A percentile compares a stretch with the other conserved stretches of the same genome.
Evolutionary conservation across 352 stramenopile species (phyloP).

Genomic region (Phytophthora nicotianae): DNA sequence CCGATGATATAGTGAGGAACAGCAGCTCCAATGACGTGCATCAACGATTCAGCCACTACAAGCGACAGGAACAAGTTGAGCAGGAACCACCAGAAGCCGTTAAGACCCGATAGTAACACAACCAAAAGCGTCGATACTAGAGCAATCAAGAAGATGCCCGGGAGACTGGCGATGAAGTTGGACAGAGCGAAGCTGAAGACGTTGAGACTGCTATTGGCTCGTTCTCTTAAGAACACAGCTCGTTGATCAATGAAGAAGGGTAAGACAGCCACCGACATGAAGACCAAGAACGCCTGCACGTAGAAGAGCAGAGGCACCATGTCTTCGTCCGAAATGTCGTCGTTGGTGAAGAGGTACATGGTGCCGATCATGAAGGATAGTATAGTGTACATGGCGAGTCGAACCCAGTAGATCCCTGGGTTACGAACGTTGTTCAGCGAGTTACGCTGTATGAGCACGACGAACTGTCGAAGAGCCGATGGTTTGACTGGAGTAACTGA

Average conservation of each 20-base stretch:
- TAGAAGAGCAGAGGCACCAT: slow-evolving; percentile 78
- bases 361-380: slow-evolving; percentile 71
- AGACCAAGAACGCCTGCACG: slow-evolving; percentile 86
- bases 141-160: slow-evolving; percentile 68
- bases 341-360: slow-evolving; percentile 69
- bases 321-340: slow-evolving; percentile 44
- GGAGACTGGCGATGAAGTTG: slow-evolving; percentile 70
- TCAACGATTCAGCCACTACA: slow-evolving; percentile 75
- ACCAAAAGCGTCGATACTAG: slow-evolving; percentile 56
- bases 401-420: slow-evolving; percentile 71
- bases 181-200: slow-evolving; percentile 71
- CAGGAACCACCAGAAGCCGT: slow-evolving; percentile 62
- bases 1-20: slow-evolving; percentile 85
- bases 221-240: slow-evolving; percentile 55
- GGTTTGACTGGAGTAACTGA: slow-evolving; percentile 32
- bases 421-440: slow-evolving; percentile 67
- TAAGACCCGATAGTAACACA: slow-evolving; percentile 47
- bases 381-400: slow-evolving; percentile 69
- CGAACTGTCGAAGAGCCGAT: slow-evolving; percentile 43
- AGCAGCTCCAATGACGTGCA: slow-evolving; percentile 71
- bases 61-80: slow-evolving; percentile 77
- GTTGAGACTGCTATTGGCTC: slow-evolving; percentile 77
- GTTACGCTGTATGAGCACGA: slow-evolving; percentile 51
- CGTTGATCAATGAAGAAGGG: slow-evolving; percentile 88
- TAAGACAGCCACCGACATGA: slow-evolving; percentile 88